Evolutionary conservation across 2,329 filamentous ascomycete genomes (phyloP), one percentile per base, ranked within the genome.

Genomic region (Pseudogymnoascus pannorum): DNA sequence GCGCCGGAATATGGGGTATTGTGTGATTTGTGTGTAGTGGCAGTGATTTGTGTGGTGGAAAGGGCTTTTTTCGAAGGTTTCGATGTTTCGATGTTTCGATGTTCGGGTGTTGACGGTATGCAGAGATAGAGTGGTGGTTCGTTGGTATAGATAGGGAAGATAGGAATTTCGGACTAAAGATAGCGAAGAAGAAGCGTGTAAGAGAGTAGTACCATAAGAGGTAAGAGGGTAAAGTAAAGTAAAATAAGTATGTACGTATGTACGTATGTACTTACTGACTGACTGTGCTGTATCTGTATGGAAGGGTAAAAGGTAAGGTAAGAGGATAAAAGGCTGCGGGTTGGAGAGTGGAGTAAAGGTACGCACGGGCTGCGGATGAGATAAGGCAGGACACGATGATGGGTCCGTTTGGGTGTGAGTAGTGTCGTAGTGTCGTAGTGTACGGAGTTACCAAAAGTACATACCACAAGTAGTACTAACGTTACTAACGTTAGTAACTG

Each of bases 81-180:
- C 22, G 42, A 29, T 16, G 44, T 16, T 48, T 48, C 20, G 42
- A 48, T 24, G n/a, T n/a, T n/a, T n/a, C n/a, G n/a, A n/a, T n/a
- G n/a, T 12, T 42, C 44, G 44, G 44, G 44, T 51, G 44, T 51
- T 51, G 44, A 51, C 44, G 44, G 44, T 51, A 51, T 51, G 44
- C 44, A 51, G 44, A 51, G 44, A 51, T 51, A 29, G 44, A 51
- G 44, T 26, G 42, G 42, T 48, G 42, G 24, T 29, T 51, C n/a
- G 44, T 51, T 51, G 14, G 22, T n/a, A 48, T 48, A 48, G 42
- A 48, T 48, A 48, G 42, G 40, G 40, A 24, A 48, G 42, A 48
- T 48, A 48, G 42, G 42, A 48, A 48, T 26, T 44, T n/a, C 42
- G 42, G 36, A 26, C 42, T 51, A 51, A 29, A 51, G 44, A 51